phyloP scores from a whole-genome alignment of 768 basidiomycete species.

The Mycena filopes region DNA sequence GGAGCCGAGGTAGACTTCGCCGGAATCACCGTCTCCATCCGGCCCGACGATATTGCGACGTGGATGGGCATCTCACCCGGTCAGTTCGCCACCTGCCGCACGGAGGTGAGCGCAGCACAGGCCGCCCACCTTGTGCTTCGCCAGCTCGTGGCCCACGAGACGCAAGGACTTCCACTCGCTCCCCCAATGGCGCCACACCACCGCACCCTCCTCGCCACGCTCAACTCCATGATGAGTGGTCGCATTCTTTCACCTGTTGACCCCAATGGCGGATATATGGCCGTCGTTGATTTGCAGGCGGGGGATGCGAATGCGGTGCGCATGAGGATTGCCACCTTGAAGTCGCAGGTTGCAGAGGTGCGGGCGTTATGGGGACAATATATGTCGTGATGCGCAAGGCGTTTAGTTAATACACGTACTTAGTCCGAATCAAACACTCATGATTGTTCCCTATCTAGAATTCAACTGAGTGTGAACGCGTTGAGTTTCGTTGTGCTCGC shows the following conservation, averaged over 20 bases:
- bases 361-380: not conserved
- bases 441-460: too few species aligned
- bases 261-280: not conserved
- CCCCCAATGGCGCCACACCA: slow-evolving; percentile 1
- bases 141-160: not conserved
- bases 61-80: slow-evolving; percentile 7
- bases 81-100: slow-evolving; percentile 9
- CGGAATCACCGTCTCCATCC: not conserved
- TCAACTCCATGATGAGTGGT: slow-evolving; percentile 4
- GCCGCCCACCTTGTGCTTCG: not conserved
- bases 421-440: too few species aligned
- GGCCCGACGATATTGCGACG: not conserved
- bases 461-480: too few species aligned
- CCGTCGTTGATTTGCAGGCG: not conserved
- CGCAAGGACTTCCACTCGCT: not conserved
- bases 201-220: not conserved
- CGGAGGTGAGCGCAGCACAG: not conserved
- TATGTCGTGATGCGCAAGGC: too few species aligned
- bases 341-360: not conserved
- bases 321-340: slow-evolving; percentile 7
- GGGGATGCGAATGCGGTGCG: slow-evolving; percentile 7
- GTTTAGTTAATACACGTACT: too few species aligned
- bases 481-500: too few species aligned
- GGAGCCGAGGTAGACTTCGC: not conserved
- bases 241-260: slow-evolving; percentile 1